Evolutionary conservation across 345 rosid species (phyloP).

Genomic region (Psidium guajava): DNA sequence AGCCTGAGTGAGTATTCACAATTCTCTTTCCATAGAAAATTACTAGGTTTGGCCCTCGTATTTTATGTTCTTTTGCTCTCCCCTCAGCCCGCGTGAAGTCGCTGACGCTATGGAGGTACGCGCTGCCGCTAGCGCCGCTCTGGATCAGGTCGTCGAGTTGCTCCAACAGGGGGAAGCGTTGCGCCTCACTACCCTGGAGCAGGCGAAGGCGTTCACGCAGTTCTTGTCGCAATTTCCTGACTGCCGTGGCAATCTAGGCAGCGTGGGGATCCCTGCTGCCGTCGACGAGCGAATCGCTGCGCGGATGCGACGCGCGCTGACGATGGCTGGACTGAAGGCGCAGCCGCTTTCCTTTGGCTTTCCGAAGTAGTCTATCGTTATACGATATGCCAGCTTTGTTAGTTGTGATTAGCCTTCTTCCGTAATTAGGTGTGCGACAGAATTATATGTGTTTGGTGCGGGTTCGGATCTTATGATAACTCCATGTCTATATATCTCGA

Average conservation of each 20-base stretch:
- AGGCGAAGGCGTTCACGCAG: neutral
- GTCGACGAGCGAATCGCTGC: neutral
- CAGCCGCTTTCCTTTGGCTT: neutral
- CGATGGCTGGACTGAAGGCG: neutral
- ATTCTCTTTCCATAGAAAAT: neutral
- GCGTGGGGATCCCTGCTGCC: neutral
- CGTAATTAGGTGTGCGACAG: no score
- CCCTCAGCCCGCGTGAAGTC: neutral
- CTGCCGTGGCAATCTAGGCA: neutral
- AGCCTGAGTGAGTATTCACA: neutral
- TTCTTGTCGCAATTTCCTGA: neutral
- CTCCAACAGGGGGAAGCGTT: neutral
- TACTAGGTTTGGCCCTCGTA: no score
- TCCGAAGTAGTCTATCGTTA: neutral
- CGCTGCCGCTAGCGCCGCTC: neutral
- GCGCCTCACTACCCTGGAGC: neutral
- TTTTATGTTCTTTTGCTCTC: neutral
- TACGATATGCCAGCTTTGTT: no score
- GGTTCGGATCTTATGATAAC: no score
- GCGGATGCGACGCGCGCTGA: neutral
- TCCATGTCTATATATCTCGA: no score
- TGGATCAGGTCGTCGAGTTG: neutral
- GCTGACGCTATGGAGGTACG: neutral
- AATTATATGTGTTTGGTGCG: no score
- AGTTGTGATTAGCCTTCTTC: no score